These are phyloP conservation scores for Immersiporthe knoxdaviesiana DNA, from an alignment of 2,329 filamentous ascomycete genomes.

Conservation along the genomic window DNA sequence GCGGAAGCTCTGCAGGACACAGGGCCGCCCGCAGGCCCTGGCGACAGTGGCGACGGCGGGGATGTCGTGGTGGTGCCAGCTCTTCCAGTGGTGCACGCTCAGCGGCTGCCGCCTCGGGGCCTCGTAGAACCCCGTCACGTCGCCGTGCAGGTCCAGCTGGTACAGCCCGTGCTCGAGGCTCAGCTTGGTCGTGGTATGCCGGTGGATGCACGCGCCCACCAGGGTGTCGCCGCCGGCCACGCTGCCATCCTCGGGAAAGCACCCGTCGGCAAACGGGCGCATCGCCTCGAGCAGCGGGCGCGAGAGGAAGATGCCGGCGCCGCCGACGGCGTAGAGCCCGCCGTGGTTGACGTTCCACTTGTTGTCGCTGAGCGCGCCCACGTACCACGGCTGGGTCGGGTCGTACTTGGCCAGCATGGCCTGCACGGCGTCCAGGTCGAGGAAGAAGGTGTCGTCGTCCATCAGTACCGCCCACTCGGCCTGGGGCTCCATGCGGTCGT, in stretches of 20 bases:
- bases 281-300: conserved; percentile 43
- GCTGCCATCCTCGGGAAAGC: conserved; percentile 34
- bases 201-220: conserved; percentile 46
- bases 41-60: conserved; percentile 42
- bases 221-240: conserved; percentile 42
- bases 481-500: conserved; percentile 20
- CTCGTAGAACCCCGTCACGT: conserved; percentile 50
- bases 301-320: conserved; percentile 49
- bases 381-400: conserved; percentile 42
- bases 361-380: conserved; percentile 47
- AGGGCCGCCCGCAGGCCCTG: conserved; percentile 44
- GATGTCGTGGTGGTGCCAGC: conserved; percentile 35
- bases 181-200: conserved; percentile 44
- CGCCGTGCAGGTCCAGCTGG: conserved; percentile 46
- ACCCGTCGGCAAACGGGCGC: conserved; percentile 42
- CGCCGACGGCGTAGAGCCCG: conserved; percentile 48
- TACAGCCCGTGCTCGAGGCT: conserved; percentile 45
- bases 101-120: conserved; percentile 44
- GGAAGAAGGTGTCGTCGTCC: conserved; percentile 51
- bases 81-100: conserved; percentile 51
- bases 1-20: conserved; percentile 46
- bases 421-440: conserved; percentile 43
- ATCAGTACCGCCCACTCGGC: conserved; percentile 47
- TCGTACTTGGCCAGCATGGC: conserved; percentile 43
- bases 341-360: conserved; percentile 45